Conservation (phyloP, 495 filamentous ascomycete genomes). For the Aspergillus cavernicola region DNA sequence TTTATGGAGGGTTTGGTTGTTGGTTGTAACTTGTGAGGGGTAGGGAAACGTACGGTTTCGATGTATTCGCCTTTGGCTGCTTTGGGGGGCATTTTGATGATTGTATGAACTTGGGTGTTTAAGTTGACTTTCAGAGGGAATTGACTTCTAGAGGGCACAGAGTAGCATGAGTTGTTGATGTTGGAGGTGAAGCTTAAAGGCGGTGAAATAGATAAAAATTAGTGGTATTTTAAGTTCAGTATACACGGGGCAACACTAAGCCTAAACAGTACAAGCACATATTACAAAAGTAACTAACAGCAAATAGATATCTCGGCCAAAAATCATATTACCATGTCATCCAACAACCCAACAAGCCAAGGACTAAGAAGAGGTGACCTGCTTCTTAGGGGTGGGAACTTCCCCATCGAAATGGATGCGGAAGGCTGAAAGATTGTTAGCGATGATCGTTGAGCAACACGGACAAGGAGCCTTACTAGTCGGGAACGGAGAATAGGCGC, state of each 20-base stretch:
- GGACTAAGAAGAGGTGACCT: conserved; percentile 2
- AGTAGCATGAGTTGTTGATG: too few species aligned
- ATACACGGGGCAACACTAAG: too few species aligned
- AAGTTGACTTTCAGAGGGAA: not conserved
- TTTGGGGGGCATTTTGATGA: conserved; percentile 72
- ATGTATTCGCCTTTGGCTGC: conserved; percentile 86
- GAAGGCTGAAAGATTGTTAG: conserved; percentile 31
- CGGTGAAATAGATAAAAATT: too few species aligned
- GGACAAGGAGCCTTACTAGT: conserved; percentile 45
- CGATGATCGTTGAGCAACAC: not conserved
- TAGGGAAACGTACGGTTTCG: conserved; percentile 66
- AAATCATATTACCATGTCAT: not conserved
- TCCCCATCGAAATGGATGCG: conserved; percentile 42
- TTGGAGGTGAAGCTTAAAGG: too few species aligned
- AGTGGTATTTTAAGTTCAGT: too few species aligned
- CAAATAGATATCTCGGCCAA: conserved; percentile 2
- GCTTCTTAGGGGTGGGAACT: conserved; percentile 25
- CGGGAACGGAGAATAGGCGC: conserved; percentile 69
- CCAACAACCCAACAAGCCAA: not conserved
- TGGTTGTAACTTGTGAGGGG: not conserved
- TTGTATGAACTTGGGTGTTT: too few species aligned
- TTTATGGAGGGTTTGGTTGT: not conserved
- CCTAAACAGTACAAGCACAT: too few species aligned
- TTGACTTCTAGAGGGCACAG: too few species aligned
- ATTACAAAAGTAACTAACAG: not conserved